A percentile compares a stretch with the other conserved stretches of the same genome.
Evolutionary conservation across 352 stramenopile genomes (phyloP).

Genomic region (Phytophthora sp.): DNA sequence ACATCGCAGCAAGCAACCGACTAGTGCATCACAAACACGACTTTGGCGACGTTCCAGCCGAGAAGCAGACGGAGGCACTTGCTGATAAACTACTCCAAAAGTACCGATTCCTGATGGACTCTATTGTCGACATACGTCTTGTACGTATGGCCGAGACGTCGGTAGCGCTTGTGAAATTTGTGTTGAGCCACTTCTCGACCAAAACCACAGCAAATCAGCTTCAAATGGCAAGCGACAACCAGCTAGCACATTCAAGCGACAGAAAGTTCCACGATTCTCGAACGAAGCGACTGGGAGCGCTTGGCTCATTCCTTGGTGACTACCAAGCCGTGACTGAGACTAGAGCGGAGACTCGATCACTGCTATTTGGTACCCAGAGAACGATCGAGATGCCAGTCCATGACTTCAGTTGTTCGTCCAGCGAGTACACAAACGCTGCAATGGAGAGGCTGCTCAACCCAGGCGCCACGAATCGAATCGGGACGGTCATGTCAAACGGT

Average conservation of each 20-base stretch:
- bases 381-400: slow-evolving; percentile 38
- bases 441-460: slow-evolving; percentile 38
- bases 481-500: slow-evolving; percentile 37
- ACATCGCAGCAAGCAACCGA: slow-evolving; percentile 32
- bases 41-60: slow-evolving; percentile 34
- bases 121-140: slow-evolving; percentile 66
- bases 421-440: slow-evolving; percentile 29
- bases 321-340: slow-evolving; percentile 27
- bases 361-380: slow-evolving; percentile 34
- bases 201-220: slow-evolving; percentile 16
- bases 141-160: slow-evolving; percentile 61
- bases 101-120: slow-evolving; percentile 73
- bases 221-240: slow-evolving; percentile 26
- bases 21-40: slow-evolving; percentile 15
- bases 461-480: slow-evolving; percentile 28
- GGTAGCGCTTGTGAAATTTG: slow-evolving; percentile 65
- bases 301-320: slow-evolving; percentile 39
- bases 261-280: slow-evolving; percentile 23
- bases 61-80: slow-evolving; percentile 42
- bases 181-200: slow-evolving; percentile 49
- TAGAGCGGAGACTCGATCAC: slow-evolving; percentile 29
- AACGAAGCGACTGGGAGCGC: slow-evolving; percentile 20
- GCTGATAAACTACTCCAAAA: slow-evolving; percentile 63
- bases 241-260: slow-evolving; percentile 19
- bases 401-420: slow-evolving; percentile 27